Evolutionary conservation across 805 yeast species (phyloP), one percentile per base, ranked within the genome.

Genomic region (Candida coleopterorum): DNA sequence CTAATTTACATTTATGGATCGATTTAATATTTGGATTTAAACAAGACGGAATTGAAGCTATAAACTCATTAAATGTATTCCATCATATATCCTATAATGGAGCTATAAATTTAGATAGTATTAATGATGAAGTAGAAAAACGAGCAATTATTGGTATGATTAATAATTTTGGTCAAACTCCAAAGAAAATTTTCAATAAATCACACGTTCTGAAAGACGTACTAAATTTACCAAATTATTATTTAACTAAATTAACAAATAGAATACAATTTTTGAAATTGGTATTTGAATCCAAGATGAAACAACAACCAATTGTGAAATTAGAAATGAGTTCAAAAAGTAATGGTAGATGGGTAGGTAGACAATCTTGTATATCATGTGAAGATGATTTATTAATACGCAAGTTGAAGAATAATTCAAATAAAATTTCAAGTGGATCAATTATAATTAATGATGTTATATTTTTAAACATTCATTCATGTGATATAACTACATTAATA

Each of bases 91-190:
- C 95, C 38, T 87, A 87, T 52, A 81, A 81, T 37, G 96, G 96
- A 2, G 85, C 89, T 0, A 79, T 85, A 14, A 78, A 87, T 52
- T 60, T 87, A 37, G 95, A 85, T 42, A 70, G 69, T 16, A 81
- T 87, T 39, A 69, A 75, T 41, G 89, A 86, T 51, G 86, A 79
- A 25, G 69, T 73, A 42, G 95, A 87, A 56, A 71, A 80, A 44
- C 67, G 78, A 25, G 90, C 95, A 1, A 70, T 83, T 3, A 82
- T 86, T 16, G 89, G 95, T 2, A 83, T 84, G 47, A 87, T 87
- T 35, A 93, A 88, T 53, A 87, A 87, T 56, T 87, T 87, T 67
- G 96, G 96, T 0, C 96, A 87, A 53, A 87, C 95, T 0, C 96
- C 96, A 1, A 52, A 73, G 33, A 85, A 82, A 47, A 61, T 88